Evolutionary conservation across 129 eudicot species (phyloP), one percentile per base, ranked within the genome.

Genomic region (Escallonia herrerae): DNA sequence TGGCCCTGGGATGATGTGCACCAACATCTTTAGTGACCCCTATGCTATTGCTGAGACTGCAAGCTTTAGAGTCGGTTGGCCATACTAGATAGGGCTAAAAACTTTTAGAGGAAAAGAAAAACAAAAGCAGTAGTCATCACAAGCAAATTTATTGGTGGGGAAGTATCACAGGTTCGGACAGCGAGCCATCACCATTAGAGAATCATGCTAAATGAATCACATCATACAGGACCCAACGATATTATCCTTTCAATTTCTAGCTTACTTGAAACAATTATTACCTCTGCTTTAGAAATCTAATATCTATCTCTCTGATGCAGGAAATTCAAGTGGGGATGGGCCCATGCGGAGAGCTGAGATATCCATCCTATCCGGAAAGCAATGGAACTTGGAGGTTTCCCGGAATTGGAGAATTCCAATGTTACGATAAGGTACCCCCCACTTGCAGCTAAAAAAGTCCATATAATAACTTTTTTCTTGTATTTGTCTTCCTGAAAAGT

Each of bases 281-380:
- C 39, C 15, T 62, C 69, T 43, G 45, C 70, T 52, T 39, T 45
- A 14, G 42, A 50, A 70, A 62, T 39, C 51, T 8, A 68, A 67
- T 12, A 15, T 63, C n/a, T 62, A 49, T 7, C 14, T n/a, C n/a
- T 53, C 3, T 53, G 14, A 4, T 64, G 65, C 87, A 93, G 98
- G 96, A 93, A 68, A 79, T 93, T 43, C 98, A 93, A 86, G 96
- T 93, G 74, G 98, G 98, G 6, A 79, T 93, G 98, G 98, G 98
- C 3, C 98, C 98, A 3, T 93, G 98, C 76, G 98, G 98, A 57
- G 98, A 93, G 82, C 78, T 93, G 38, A 88, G 98, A 69, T 93
- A 93, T 76, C 98, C 98, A 77, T 82, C 98, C 63, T 93, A 93
- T 79, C 98, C 98, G 47, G 96, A 93, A 82, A 93, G 98, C 77